Base-by-base conservation (phyloP, 2,329 filamentous ascomycete genomes). In the Colletotrichum aenigma region DNA sequence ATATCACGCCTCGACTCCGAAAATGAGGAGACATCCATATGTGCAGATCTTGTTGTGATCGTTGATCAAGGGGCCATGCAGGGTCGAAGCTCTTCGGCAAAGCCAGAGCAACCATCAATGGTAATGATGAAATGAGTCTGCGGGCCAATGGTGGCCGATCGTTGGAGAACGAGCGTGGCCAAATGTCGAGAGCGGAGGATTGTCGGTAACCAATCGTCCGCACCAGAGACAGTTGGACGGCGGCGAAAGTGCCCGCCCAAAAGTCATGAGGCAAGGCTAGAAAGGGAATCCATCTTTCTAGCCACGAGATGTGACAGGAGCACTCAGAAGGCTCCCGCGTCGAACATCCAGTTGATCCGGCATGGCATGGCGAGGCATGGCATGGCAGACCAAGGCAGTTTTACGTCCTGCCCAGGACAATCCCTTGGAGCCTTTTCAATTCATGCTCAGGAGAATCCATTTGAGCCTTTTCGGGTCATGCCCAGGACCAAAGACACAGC, bases 371-470 rank as follows among this genome's bases (percentile, higher is more conserved):
- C 15, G 13, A 30, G 26, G 28, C 24, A 72, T 18, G 34, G 8
- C n/a, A 38, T 58, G 65, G 62, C 43, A 60, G n/a, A 74, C 21
- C 74, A 43, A 70, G 81, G 83, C 82, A 81, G 82, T 85, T 84
- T 84, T 79, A 78, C 69, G 81, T 85, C 83, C 62, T 84, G 80
- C 83, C 81, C 77, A 83, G 83, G 83, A 85, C 82, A 74, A 52
- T 52, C 43, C n/a, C 6, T 21, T 48, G 43, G 43, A 48, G n/a
- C n/a, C n/a, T 82, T 85, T 84, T 84, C 79, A 78, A 66, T 81
- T 85, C 83, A 60, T 84, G 80, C 83, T 81, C 77, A 83, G 83
- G 83, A 85, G 82, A 74, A 21, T 48, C 43, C n/a, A 24, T 52
- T 52, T 12, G 43, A 21, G n/a, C 43, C 43, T 82, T 85, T 84